Evolutionary conservation across 768 basidiomycete species (phyloP), one percentile per base, ranked within the genome.

Genomic region (Lactarius psammicola): DNA sequence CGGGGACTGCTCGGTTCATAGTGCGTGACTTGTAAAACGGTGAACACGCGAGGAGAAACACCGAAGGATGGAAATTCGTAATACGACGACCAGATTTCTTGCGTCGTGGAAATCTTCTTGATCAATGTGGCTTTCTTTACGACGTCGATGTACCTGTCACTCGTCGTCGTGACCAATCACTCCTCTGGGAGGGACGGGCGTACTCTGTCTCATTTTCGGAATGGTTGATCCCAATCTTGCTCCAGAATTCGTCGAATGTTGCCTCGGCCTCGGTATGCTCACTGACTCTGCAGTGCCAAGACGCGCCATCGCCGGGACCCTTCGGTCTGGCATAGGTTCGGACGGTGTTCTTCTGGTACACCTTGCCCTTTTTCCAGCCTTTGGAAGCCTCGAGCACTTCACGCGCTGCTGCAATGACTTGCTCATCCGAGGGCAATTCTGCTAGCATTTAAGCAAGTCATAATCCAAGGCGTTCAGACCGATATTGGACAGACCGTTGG

Each of bases 211-310:
- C 90, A 62, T 90, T 84, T 53, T 80, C 74, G 20, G 87, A 82
- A 72, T 91, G 90, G 76, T 89, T 80, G 61, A 76, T 76, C 0
- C 86, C 88, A 17, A 92, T 74, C 70, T 84, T 87, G 44, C 78
- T 79, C 90, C 90, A 92, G 70, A 92, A 77, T 69, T 85, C 82
- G 68, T 89, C 87, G 73, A 92, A 92, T 1, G 86, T 85, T 10
- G 81, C 85, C 61, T 92, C 88, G n/a, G 84, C 78, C 6, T 80
- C 72, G 15, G 80, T 74, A 74, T 92, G 90, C 71, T 83, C 81
- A 71, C 89, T 90, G 64, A 85, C 74, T 28, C 90, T 83, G 72
- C 83, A 84, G 70, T 89, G 82, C 89, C 90, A 92, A 3, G 81
- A 74, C 40, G 87, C 85, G 30, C 80, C 84, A 66, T 87, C 87